Evolutionary conservation across 768 basidiomycete species (phyloP).

Genomic region (Boletellus ananiceps): DNA sequence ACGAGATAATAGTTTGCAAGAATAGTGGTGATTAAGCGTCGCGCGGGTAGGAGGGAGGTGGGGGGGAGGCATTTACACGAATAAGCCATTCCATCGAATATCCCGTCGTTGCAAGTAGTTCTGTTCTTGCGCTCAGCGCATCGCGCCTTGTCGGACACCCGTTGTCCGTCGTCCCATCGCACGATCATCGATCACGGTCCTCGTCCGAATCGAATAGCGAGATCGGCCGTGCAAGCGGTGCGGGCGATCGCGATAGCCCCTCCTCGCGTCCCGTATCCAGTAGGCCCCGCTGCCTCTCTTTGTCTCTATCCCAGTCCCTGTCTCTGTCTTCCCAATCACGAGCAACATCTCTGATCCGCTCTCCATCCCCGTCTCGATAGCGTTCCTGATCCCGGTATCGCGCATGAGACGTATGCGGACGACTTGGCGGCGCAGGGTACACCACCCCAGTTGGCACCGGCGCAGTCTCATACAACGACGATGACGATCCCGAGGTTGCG

Average conservation of each 20-base stretch:
- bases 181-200: background rate
- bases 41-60: too few relatives aligned
- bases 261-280: constrained; percentile 11
- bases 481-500: background rate
- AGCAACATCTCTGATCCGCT: background rate
- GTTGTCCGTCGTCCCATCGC: background rate
- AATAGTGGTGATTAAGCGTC: too few relatives aligned
- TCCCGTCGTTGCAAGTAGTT: too few relatives aligned
- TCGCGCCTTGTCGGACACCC: too few relatives aligned
- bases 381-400: constrained; percentile 1
- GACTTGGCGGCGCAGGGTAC: constrained; percentile 26
- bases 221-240: constrained; percentile 27
- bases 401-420: constrained; percentile 24
- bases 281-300: background rate
- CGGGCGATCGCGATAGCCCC: constrained; percentile 22
- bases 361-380: background rate
- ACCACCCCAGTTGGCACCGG: constrained; percentile 25
- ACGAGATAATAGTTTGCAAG: too few relatives aligned
- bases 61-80: too few relatives aligned
- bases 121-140: too few relatives aligned
- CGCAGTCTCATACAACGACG: constrained; percentile 21
- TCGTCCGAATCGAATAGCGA: constrained; percentile 31
- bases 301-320: background rate
- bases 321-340: background rate
- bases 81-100: too few relatives aligned